Percentiles rank a stretch among this genome's conserved stretches.
Evolutionary conservation across 2,329 filamentous ascomycete species (phyloP).

Genomic region (Monosporascus sp.): DNA sequence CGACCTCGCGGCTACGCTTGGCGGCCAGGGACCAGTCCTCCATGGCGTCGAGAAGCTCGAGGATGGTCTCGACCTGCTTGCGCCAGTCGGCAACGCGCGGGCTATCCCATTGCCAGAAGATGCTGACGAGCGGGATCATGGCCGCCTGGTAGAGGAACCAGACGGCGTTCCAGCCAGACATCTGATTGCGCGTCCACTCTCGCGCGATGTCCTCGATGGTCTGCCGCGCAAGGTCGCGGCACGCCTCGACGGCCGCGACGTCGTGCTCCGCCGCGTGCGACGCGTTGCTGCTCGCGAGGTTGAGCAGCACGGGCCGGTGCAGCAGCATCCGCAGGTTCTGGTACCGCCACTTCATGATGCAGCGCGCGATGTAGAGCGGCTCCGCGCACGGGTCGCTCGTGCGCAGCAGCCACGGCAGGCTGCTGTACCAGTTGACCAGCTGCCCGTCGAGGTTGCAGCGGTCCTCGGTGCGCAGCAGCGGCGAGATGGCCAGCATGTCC

Average conservation of each 20-base stretch:
- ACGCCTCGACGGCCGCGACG: constrained; percentile 60
- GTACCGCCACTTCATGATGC: constrained; percentile 78
- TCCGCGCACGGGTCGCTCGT: constrained; percentile 64
- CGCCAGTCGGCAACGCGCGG: constrained; percentile 46
- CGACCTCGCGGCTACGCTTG: constrained; percentile 56
- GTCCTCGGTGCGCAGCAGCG: constrained; percentile 61
- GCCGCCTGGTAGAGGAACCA: constrained; percentile 78
- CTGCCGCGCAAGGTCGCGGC: constrained; percentile 62
- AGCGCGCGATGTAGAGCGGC: constrained; percentile 62
- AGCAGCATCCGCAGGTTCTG: constrained; percentile 73
- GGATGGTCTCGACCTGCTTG: constrained; percentile 51
- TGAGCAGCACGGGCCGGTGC: constrained; percentile 66
- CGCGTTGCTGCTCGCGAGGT: constrained; percentile 51
- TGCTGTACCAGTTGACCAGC: constrained; percentile 66
- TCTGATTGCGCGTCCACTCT: constrained; percentile 67
- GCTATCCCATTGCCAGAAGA: constrained; percentile 61
- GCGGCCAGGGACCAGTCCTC: constrained; percentile 61
- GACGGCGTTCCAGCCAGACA: constrained; percentile 75
- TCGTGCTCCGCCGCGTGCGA: constrained; percentile 54
- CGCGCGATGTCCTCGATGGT: constrained; percentile 67
- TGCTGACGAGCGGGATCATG: constrained; percentile 70
- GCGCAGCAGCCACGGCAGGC: constrained; percentile 60
- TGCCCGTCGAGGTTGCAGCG: constrained; percentile 61
- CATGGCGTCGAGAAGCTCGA: constrained; percentile 58
- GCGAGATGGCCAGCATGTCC: constrained; percentile 65